Percentiles rank a stretch among this genome's conserved stretches.
Conservation (phyloP, 106 monocot genomes). For the Platanthera zijinensis region DNA sequence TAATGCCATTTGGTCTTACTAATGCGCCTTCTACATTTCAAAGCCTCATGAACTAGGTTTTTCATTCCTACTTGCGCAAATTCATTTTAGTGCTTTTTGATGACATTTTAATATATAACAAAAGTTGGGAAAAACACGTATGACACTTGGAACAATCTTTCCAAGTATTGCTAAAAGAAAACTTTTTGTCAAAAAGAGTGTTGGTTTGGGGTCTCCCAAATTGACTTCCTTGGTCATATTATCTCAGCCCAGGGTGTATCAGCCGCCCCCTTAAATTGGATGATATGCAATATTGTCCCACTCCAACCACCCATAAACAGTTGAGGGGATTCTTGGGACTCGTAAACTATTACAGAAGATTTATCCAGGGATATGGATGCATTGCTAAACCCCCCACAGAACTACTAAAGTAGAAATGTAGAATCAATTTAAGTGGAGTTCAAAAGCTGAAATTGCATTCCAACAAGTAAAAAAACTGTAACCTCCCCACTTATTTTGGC, state of each 20-base stretch:
- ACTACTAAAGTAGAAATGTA: not conserved
- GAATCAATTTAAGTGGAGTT: not conserved
- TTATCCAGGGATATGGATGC: not conserved
- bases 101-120: not conserved
- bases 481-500: not conserved
- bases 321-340: not conserved
- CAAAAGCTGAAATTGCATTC: not conserved
- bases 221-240: not conserved
- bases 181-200: not conserved
- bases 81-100: not conserved
- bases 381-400: not conserved
- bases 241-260: not conserved
- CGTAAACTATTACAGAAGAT: not conserved
- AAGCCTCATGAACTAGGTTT: no score
- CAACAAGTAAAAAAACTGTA: not conserved
- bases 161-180: not conserved
- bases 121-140: not conserved
- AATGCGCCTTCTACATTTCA: no score
- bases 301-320: not conserved
- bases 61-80: not conserved
- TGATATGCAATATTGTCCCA: not conserved
- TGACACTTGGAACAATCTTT: not conserved
- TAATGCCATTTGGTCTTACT: no score
- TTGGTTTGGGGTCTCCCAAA: not conserved
- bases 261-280: not conserved